Conservation (phyloP, 768 basidiomycete species). For the Suillus paluster region DNA sequence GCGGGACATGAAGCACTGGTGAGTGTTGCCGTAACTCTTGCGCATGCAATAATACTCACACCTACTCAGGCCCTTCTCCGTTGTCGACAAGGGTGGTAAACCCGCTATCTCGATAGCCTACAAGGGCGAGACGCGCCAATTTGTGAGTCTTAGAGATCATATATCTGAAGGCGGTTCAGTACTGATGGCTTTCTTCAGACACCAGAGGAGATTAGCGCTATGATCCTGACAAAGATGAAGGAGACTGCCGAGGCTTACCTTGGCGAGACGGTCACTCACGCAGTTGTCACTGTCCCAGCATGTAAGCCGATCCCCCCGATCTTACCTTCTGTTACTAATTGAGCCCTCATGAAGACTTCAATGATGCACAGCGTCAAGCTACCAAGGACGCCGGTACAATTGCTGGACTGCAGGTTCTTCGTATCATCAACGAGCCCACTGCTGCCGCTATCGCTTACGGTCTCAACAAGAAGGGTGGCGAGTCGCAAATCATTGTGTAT, state of each 20-base stretch:
- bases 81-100: conserved; percentile 80
- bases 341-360: conserved; percentile 78
- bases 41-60: background rate
- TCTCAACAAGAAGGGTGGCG: conserved; percentile 93
- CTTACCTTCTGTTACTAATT: background rate
- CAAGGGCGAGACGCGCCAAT: conserved; percentile 79
- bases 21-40: background rate
- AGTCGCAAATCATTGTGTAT: conserved; percentile 96
- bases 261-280: conserved; percentile 94
- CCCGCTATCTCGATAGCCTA: conserved; percentile 78
- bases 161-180: background rate
- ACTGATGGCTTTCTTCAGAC: conserved; percentile 50
- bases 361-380: conserved; percentile 98
- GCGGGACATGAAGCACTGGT: conserved; percentile 88
- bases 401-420: conserved; percentile 91
- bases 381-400: conserved; percentile 98
- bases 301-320: conserved; percentile 49
- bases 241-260: conserved; percentile 99
- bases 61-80: conserved; percentile 63
- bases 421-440: conserved; percentile 98
- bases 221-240: conserved; percentile 98
- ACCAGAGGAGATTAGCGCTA: conserved; percentile 93
- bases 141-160: conserved; percentile 57
- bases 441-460: conserved; percentile 98
- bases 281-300: conserved; percentile 97